Conservation (phyloP, 73 alveolate species). For the Tetrahymena thermophila region DNA sequence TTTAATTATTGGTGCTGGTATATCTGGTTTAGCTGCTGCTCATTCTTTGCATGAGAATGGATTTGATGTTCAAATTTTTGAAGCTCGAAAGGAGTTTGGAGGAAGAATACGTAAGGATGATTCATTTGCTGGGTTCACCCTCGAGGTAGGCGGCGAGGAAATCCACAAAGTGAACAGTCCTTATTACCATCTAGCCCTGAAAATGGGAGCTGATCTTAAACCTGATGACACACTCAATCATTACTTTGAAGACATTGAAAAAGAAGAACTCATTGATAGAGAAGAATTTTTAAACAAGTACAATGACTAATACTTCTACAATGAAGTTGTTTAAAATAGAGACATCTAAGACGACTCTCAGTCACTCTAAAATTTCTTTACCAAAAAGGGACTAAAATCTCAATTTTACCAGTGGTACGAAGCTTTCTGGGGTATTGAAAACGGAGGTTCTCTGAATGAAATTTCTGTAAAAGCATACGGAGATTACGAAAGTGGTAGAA, state of each 20-base stretch:
- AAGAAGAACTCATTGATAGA: neutral
- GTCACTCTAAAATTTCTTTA: neutral
- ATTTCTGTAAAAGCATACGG: neutral
- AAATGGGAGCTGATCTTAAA: neutral
- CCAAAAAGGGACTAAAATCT: neutral
- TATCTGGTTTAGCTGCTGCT: neutral
- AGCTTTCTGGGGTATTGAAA: neutral
- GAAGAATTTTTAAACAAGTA: neutral
- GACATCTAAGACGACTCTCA: neutral
- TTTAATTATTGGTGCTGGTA: neutral
- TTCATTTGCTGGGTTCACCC: neutral
- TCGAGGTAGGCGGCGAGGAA: constrained; percentile 5
- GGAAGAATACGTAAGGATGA: neutral
- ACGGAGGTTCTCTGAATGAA: neutral
- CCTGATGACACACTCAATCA: neutral
- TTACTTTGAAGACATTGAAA: neutral
- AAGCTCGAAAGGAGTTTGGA: neutral
- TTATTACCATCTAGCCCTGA: neutral
- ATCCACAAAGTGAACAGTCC: neutral
- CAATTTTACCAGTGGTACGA: neutral
- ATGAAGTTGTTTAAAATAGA: neutral
- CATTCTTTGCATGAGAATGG: neutral
- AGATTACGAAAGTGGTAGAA: neutral
- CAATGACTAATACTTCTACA: neutral
- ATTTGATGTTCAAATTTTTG: neutral